These are phyloP conservation scores for Rhododendron mucronatum DNA, from an alignment of 148 eudicot genomes.

Conservation along the genomic window DNA sequence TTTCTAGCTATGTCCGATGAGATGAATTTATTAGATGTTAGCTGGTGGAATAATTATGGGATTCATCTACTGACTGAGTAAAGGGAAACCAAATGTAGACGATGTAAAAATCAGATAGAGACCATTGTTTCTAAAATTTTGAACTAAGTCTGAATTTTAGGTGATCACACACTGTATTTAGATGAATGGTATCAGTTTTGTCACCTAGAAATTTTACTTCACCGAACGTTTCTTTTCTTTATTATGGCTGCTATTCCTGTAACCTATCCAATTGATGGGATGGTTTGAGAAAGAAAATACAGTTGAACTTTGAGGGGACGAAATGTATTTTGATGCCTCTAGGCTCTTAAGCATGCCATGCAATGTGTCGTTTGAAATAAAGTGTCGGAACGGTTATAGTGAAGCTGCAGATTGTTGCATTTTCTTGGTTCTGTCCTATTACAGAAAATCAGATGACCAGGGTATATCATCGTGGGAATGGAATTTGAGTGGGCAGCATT, in stretches of 20 bases:
- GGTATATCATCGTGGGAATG: constrained; percentile 99
- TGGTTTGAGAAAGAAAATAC: constrained; percentile 1
- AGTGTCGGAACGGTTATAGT: background rate
- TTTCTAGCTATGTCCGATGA: too few relatives aligned
- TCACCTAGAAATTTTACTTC: background rate
- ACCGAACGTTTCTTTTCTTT: too few relatives aligned
- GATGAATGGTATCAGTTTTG: background rate
- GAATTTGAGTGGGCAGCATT: constrained; percentile 96
- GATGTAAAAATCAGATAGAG: background rate
- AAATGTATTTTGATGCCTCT: background rate
- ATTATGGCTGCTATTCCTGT: background rate
- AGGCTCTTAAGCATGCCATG: background rate
- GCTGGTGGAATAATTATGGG: too few relatives aligned
- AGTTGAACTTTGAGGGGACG: background rate
- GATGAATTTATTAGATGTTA: too few relatives aligned
- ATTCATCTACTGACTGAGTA: too few relatives aligned
- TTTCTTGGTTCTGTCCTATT: constrained; percentile 2
- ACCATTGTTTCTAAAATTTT: background rate
- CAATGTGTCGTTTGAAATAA: too few relatives aligned
- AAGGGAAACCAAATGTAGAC: too few relatives aligned
- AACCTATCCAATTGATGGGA: background rate
- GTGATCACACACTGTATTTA: background rate
- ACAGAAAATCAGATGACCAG: constrained; percentile 67
- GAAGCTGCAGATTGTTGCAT: constrained; percentile 3
- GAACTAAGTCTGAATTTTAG: background rate